phyloP scores from a whole-genome alignment of 169 alveolate genomes.

The Plasmodium blacklocki region DNA sequence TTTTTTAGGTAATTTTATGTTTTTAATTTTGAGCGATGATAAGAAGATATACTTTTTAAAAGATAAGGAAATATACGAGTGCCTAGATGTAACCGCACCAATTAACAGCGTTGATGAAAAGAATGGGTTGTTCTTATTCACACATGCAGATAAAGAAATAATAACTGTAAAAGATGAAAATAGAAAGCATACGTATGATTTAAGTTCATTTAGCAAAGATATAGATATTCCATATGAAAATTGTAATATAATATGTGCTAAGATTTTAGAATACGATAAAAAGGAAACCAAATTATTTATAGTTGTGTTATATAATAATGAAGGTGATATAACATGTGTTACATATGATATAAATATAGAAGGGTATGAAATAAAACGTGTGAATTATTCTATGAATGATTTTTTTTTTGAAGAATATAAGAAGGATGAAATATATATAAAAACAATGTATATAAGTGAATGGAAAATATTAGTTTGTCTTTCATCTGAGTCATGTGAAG shows the following conservation, averaged over 20 bases:
- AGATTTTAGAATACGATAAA: constrained; percentile 38
- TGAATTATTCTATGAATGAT: constrained; percentile 68
- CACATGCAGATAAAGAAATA: constrained; percentile 39
- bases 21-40: constrained; percentile 26
- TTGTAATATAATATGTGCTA: constrained; percentile 66
- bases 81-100: constrained; percentile 9
- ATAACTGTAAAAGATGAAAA: constrained; percentile 42
- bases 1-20: constrained; percentile 12
- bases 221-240: constrained; percentile 21
- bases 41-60: constrained; percentile 21
- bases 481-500: constrained; percentile 74
- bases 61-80: constrained; percentile 30
- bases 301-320: constrained; percentile 51
- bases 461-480: constrained; percentile 40
- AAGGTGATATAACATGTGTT: constrained; percentile 44
- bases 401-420: constrained; percentile 60
- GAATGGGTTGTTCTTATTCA: constrained; percentile 44
- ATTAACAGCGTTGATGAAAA: constrained; percentile 63
- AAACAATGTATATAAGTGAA: constrained; percentile 52
- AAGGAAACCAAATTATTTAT: constrained; percentile 43
- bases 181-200: constrained; percentile 15
- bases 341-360: constrained; percentile 66
- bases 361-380: constrained; percentile 46
- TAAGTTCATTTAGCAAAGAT: constrained; percentile 31
- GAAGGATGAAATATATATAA: constrained; percentile 9